phyloP scores from a whole-genome alignment of 768 basidiomycete species.

The Lactarius tabidus region DNA sequence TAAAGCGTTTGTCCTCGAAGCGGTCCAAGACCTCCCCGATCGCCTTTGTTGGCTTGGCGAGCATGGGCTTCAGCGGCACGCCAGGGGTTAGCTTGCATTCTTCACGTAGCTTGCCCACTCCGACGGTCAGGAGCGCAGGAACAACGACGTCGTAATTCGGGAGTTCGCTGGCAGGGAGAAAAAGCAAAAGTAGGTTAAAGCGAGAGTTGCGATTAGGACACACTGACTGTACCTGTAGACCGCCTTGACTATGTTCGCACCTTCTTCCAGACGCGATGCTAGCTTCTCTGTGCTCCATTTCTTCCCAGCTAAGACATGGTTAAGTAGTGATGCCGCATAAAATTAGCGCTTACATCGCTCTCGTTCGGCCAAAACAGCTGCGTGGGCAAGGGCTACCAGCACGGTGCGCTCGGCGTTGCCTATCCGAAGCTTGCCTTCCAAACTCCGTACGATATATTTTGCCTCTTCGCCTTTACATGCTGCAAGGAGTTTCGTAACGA shows the following conservation, averaged over 20 bases:
- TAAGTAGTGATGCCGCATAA: not conserved
- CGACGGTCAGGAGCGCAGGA: constrained; percentile 79
- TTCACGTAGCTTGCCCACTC: constrained; percentile 63
- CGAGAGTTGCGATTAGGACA: not conserved
- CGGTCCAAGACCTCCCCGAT: constrained; percentile 96
- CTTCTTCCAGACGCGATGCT: constrained; percentile 67
- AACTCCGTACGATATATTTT: constrained; percentile 91
- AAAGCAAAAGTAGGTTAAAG: not conserved
- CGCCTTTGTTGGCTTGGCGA: constrained; percentile 98
- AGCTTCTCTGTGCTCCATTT: constrained; percentile 74
- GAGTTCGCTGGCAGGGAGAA: constrained; percentile 74
- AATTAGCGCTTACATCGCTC: constrained; percentile 45
- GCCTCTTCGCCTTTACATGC: constrained; percentile 90
- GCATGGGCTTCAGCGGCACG: constrained; percentile 96
- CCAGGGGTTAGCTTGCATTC: constrained; percentile 92
- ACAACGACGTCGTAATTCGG: constrained; percentile 91
- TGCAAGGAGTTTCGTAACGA: constrained; percentile 91
- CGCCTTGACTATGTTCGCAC: constrained; percentile 70
- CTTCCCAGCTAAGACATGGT: constrained; percentile 52
- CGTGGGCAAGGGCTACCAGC: constrained; percentile 92
- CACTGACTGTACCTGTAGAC: constrained; percentile 74
- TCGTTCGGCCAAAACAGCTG: constrained; percentile 76
- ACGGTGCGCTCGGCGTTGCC: constrained; percentile 95
- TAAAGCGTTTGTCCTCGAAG: constrained; percentile 93
- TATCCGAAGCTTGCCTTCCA: constrained; percentile 96